Percentiles rank a stretch among this genome's conserved stretches.
phyloP scores from a whole-genome alignment of 1,284 basidiomycete genomes.

The Pseudozyma flocculosa region DNA sequence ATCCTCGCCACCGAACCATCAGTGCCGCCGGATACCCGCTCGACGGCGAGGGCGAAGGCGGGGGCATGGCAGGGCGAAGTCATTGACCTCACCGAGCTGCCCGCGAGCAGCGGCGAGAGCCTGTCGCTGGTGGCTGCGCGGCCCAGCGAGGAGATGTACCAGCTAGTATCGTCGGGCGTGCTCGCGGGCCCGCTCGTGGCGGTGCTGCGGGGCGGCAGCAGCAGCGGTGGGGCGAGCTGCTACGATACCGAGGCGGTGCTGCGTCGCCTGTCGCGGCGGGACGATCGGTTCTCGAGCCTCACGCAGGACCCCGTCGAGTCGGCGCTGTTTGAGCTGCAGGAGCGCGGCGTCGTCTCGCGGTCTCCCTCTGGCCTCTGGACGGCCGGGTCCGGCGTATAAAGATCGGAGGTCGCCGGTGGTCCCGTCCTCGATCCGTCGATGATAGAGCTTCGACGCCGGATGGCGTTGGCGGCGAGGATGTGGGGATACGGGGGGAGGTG shows the following conservation, averaged over 20 bases:
- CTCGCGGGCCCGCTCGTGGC: background rate
- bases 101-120: background rate
- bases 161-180: background rate
- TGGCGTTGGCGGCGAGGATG: no score
- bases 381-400: no score
- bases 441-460: no score
- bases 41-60: no score
- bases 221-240: background rate
- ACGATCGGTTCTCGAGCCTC: background rate
- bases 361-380: background rate
- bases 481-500: no score
- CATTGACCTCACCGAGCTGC: background rate
- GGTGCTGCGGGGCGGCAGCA: background rate
- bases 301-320: background rate
- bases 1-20: slow-evolving; percentile 7
- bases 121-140: background rate
- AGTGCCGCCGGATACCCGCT: background rate
- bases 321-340: background rate
- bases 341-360: background rate
- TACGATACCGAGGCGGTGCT: background rate
- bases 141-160: background rate
- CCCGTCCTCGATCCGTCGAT: no score
- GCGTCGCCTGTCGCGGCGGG: background rate
- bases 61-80: background rate
- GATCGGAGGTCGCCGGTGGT: no score